Conservation (phyloP, 352 stramenopile species). For the Pythium apleroticum region DNA sequence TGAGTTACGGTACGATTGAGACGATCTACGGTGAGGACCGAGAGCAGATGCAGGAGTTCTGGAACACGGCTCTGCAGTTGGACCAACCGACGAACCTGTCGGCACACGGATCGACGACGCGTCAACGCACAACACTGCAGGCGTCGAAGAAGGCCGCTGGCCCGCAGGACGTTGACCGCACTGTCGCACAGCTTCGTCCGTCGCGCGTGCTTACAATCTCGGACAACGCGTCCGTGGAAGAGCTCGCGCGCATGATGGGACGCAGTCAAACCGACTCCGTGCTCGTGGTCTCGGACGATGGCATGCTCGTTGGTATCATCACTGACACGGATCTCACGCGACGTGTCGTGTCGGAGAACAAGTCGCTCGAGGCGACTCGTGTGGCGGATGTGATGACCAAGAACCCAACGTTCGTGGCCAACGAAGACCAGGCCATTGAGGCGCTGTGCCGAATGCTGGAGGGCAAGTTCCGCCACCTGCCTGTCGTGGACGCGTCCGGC, state of each 20-base stretch:
- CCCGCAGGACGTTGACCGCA: slow-evolving; percentile 74
- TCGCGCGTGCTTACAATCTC: slow-evolving; percentile 89
- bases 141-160: slow-evolving; percentile 38
- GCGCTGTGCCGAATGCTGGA: slow-evolving; percentile 86
- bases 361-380: slow-evolving; percentile 60
- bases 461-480: slow-evolving; percentile 86
- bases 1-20: slow-evolving; percentile 88
- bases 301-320: slow-evolving; percentile 93
- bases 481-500: slow-evolving; percentile 75
- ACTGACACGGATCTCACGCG: slow-evolving; percentile 91
- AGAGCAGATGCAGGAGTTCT: slow-evolving; percentile 90
- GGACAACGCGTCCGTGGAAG: slow-evolving; percentile 78
- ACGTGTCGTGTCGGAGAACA: slow-evolving; percentile 80
- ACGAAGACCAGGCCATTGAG: slow-evolving; percentile 80
- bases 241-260: slow-evolving; percentile 87
- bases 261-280: slow-evolving; percentile 91
- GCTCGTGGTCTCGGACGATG: slow-evolving; percentile 89
- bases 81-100: slow-evolving; percentile 61
- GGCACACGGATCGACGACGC: slow-evolving; percentile 23
- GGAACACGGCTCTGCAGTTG: slow-evolving; percentile 82
- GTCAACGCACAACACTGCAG: slow-evolving; percentile 62
- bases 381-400: slow-evolving; percentile 84
- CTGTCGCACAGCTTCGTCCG: slow-evolving; percentile 75
- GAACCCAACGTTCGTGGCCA: slow-evolving; percentile 83
- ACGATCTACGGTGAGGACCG: slow-evolving; percentile 86